Evolutionary conservation across 2,329 filamentous ascomycete genomes (phyloP).

Genomic region (Oidium heveae): DNA sequence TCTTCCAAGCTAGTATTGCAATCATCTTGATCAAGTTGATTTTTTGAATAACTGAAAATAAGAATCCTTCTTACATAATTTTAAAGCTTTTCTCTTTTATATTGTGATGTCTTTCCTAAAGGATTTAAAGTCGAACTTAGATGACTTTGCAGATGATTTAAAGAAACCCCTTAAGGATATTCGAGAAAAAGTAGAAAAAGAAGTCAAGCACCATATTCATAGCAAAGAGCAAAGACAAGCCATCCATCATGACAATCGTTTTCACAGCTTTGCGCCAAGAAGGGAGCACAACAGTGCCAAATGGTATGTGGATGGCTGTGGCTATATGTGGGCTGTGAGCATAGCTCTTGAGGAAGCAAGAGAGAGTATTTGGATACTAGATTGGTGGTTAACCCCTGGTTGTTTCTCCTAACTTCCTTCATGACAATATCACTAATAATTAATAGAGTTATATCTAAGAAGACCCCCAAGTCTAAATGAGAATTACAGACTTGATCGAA

Average conservation of each 20-base stretch:
- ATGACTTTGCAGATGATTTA: conserved; percentile 5
- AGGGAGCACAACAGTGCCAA: conserved; percentile 49
- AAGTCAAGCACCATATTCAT: conserved; percentile 21
- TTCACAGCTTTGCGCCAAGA: conserved; percentile 46
- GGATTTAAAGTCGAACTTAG: conserved; percentile 4
- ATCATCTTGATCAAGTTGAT: too few species aligned
- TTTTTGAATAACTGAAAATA: too few species aligned
- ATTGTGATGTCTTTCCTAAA: conserved; percentile 7
- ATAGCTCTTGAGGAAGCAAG: conserved; percentile 51
- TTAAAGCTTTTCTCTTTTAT: too few species aligned
- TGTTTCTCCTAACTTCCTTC: background rate
- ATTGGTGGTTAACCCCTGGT: conserved; percentile 66
- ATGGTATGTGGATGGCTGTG: conserved; percentile 70
- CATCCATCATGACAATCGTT: conserved; percentile 25
- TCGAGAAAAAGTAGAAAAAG: conserved; percentile 14
- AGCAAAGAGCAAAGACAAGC: conserved; percentile 18
- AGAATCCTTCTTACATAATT: too few species aligned
- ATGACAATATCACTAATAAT: background rate
- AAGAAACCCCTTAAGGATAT: conserved; percentile 5
- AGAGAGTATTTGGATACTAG: conserved; percentile 57
- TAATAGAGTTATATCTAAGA: conserved; percentile 51
- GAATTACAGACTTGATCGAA: conserved; percentile 57
- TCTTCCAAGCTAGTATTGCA: too few species aligned
- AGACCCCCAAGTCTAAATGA: conserved; percentile 62
- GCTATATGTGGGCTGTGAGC: conserved; percentile 69